Conservation (phyloP, 495 filamentous ascomycete species). For the Trichocladium antarcticum region DNA sequence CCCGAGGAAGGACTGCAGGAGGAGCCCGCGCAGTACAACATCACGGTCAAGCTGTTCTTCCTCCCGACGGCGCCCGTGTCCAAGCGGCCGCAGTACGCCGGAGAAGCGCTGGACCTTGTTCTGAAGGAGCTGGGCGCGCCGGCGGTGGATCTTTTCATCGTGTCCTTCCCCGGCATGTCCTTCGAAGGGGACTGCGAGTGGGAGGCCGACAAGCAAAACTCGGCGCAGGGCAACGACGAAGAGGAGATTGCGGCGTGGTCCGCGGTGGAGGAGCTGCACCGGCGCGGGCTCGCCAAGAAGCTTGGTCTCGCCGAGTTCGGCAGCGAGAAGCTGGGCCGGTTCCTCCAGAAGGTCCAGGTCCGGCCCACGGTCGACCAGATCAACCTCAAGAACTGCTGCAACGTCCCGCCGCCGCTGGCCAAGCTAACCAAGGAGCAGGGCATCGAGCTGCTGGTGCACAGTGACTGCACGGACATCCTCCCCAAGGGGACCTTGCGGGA, state of each 20-base stretch:
- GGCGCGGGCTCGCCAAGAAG: slow-evolving; percentile 55
- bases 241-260: slow-evolving; percentile 56
- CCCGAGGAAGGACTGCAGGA: slow-evolving; percentile 58
- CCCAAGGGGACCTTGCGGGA: slow-evolving; percentile 74
- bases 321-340: slow-evolving; percentile 57
- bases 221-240: slow-evolving; percentile 50
- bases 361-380: slow-evolving; percentile 88
- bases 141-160: slow-evolving; percentile 77
- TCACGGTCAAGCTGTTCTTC: slow-evolving; percentile 90
- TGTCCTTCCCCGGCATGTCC: slow-evolving; percentile 84
- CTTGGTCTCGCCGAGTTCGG: slow-evolving; percentile 89
- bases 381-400: slow-evolving; percentile 92
- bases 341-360: slow-evolving; percentile 48
- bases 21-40: slow-evolving; percentile 73
- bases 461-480: slow-evolving; percentile 85
- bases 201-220: slow-evolving; percentile 54
- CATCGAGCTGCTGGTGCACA: slow-evolving; percentile 86
- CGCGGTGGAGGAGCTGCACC: slow-evolving; percentile 62
- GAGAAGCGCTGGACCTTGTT: slow-evolving; percentile 68
- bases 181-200: slow-evolving; percentile 90
- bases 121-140: slow-evolving; percentile 62
- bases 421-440: slow-evolving; percentile 70
- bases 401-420: slow-evolving; percentile 81
- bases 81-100: slow-evolving; percentile 52
- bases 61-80: slow-evolving; percentile 55